These are phyloP conservation scores for Moesziomyces antarcticus DNA, from an alignment of 1,284 basidiomycete species.

Conservation along the genomic window DNA sequence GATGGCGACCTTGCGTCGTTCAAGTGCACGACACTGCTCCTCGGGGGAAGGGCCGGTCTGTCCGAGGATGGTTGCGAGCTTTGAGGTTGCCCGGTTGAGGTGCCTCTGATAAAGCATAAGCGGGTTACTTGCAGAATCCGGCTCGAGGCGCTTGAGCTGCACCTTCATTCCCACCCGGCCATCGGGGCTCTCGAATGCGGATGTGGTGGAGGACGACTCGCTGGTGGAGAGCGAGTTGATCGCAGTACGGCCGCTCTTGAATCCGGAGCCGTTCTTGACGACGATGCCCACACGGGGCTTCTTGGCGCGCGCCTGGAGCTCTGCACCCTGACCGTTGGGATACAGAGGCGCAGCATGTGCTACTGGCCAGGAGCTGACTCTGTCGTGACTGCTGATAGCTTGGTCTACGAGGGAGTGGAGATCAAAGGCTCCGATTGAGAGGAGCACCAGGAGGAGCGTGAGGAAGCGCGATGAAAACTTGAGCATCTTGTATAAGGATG, in stretches of 20 bases:
- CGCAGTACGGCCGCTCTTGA: neutral
- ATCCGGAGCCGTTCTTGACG: slow-evolving; percentile 14
- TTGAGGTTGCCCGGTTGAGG: slow-evolving; percentile 51
- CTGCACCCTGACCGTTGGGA: neutral
- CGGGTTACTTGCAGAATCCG: slow-evolving; percentile 12
- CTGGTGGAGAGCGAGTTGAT: slow-evolving; percentile 24
- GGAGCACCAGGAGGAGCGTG: slow-evolving; percentile 49
- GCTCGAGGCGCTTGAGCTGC: slow-evolving; percentile 38
- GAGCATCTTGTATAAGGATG: slow-evolving; percentile 24
- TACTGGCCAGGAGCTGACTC: slow-evolving; percentile 12
- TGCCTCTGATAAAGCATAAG: slow-evolving; percentile 57
- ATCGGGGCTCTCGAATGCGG: slow-evolving; percentile 16
- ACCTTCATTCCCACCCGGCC: slow-evolving; percentile 40
- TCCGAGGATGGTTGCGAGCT: slow-evolving; percentile 48
- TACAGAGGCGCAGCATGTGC: slow-evolving; percentile 21
- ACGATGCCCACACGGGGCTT: slow-evolving; percentile 53
- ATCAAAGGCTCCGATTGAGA: slow-evolving; percentile 48
- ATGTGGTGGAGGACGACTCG: slow-evolving; percentile 1
- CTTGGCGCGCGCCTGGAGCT: slow-evolving; percentile 4
- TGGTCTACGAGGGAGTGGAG: slow-evolving; percentile 18
- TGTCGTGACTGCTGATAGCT: neutral
- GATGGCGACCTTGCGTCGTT: slow-evolving; percentile 29
- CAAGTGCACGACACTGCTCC: slow-evolving; percentile 30
- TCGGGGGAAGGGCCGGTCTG: slow-evolving; percentile 20
- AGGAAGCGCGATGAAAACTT: slow-evolving; percentile 39